Evolutionary conservation across 2,329 filamentous ascomycete genomes (phyloP).

Genomic region (Ophiocordyceps camponoti-floridani): DNA sequence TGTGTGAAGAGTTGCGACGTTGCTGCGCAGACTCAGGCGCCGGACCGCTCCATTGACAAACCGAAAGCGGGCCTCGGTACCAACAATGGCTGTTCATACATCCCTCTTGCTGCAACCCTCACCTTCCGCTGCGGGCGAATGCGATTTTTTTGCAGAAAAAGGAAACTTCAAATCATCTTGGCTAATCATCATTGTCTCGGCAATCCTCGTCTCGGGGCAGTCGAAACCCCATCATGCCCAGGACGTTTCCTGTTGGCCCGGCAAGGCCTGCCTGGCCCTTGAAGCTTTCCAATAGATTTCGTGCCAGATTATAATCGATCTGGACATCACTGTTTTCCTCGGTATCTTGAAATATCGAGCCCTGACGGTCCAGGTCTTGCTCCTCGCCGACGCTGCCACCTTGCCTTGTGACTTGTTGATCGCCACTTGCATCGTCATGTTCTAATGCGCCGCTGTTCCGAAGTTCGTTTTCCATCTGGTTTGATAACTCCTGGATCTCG

Average conservation of each 20-base stretch:
- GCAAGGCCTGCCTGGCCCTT: constrained; percentile 74
- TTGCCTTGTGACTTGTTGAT: constrained; percentile 2
- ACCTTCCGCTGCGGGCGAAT: background rate
- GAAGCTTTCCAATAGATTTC: constrained; percentile 83
- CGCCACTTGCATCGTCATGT: constrained; percentile 21
- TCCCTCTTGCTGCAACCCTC: background rate
- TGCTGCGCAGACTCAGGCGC: background rate
- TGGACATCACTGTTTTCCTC: constrained; percentile 42
- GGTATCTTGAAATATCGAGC: constrained; percentile 13
- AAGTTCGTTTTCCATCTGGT: constrained; percentile 56
- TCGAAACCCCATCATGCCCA: constrained; percentile 69
- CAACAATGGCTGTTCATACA: background rate
- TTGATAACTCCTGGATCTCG: constrained; percentile 46
- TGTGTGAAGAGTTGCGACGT: background rate
- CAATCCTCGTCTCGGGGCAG: constrained; percentile 65
- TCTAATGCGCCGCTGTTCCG: constrained; percentile 11
- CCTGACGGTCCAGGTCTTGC: constrained; percentile 2
- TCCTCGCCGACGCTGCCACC: constrained; percentile 4
- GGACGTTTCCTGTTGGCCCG: constrained; percentile 73
- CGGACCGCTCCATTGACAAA: background rate
- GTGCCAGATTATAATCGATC: constrained; percentile 73
- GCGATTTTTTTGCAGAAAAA: background rate
- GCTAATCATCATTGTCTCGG: constrained; percentile 10
- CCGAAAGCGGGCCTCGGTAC: background rate
- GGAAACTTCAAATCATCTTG: background rate